Percentiles rank a stretch among this genome's conserved stretches.
Evolutionary conservation across 2,329 filamentous ascomycete species (phyloP).

Genomic region (Tolypocladium tundrense): DNA sequence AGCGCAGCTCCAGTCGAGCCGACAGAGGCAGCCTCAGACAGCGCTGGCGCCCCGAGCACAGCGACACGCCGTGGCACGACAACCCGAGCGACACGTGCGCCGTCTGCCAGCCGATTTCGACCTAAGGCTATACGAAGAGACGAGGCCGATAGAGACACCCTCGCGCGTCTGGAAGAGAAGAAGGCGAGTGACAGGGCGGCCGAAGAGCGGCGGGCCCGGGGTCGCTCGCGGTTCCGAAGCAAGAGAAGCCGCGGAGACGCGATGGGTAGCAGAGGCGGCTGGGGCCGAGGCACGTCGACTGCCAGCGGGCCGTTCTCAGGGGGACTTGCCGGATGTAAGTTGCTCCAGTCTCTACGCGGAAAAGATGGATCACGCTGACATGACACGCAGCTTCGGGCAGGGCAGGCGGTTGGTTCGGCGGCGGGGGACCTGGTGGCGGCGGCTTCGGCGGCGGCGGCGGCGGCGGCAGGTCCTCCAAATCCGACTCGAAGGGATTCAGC

Average conservation of each 20-base stretch:
- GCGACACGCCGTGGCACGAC: slow-evolving; percentile 21
- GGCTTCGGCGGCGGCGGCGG: slow-evolving; percentile 17
- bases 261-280: slow-evolving; percentile 30
- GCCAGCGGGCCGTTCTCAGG: slow-evolving; percentile 30
- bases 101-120: slow-evolving; percentile 30
- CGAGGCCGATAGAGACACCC: slow-evolving; percentile 35
- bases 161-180: slow-evolving; percentile 33
- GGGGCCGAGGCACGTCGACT: slow-evolving; percentile 21
- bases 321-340: slow-evolving; percentile 14
- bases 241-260: slow-evolving; percentile 33
- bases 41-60: slow-evolving; percentile 12
- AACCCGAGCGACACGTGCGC: slow-evolving; percentile 23
- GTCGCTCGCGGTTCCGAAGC: slow-evolving; percentile 29
- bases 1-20: background rate
- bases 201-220: slow-evolving; percentile 26
- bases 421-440: slow-evolving; percentile 20
- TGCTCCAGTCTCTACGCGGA: background rate
- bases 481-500: slow-evolving; percentile 29
- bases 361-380: background rate
- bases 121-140: slow-evolving; percentile 40
- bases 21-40: slow-evolving; percentile 4
- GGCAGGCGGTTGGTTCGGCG: slow-evolving; percentile 18
- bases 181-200: slow-evolving; percentile 30
- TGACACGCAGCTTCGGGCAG: slow-evolving; percentile 9
- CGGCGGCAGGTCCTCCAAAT: slow-evolving; percentile 17